Evolutionary conservation across 2,329 filamentous ascomycete species (phyloP).

Genomic region (Ceratocystis cubensis): DNA sequence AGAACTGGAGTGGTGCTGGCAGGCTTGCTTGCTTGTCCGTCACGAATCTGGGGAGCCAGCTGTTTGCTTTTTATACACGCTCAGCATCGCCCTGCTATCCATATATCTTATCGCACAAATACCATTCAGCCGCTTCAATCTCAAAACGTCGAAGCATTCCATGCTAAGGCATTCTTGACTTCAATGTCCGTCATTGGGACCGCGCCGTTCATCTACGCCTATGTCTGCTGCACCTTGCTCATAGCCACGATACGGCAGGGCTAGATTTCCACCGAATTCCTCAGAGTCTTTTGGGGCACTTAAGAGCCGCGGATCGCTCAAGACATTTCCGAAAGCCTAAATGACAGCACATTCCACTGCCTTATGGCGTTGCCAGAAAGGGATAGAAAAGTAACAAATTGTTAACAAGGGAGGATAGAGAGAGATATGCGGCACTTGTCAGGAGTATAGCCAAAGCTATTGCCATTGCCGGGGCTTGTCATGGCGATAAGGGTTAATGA

Average conservation of each 20-base stretch:
- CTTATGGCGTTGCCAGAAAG: background rate
- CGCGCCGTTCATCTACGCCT: background rate
- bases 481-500: no score
- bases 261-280: background rate
- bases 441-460: no score
- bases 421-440: background rate
- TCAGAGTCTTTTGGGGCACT: background rate
- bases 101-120: background rate
- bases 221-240: no score
- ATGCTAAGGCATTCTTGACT: background rate
- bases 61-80: background rate
- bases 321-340: background rate
- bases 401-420: background rate
- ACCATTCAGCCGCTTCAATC: background rate
- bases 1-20: background rate
- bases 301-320: background rate
- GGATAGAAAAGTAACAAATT: background rate
- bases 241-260: no score
- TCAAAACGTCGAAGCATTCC: background rate
- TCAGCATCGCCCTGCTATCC: background rate
- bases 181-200: background rate
- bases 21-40: background rate
- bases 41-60: background rate
- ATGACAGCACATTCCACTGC: background rate
- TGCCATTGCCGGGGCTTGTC: no score